phyloP scores from a whole-genome alignment of 2,329 filamentous ascomycete genomes.

The Didymosphaeria variabile region DNA sequence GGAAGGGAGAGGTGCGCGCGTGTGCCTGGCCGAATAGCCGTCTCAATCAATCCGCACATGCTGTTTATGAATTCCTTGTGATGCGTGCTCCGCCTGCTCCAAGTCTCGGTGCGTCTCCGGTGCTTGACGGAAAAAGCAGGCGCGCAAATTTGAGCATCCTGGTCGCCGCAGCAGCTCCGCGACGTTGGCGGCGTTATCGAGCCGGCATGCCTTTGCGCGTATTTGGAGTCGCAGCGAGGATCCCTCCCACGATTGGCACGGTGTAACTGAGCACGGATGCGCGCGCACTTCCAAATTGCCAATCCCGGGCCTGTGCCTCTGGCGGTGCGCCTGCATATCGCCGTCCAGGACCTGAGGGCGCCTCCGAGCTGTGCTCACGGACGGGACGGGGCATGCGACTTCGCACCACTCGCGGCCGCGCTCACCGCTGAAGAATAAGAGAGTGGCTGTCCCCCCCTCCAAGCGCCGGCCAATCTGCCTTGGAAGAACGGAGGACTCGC shows the following conservation, averaged over 20 bases:
- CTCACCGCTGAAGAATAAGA: slow-evolving; percentile 43
- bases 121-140: slow-evolving; percentile 22
- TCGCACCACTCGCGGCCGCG: slow-evolving; percentile 21
- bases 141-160: slow-evolving; percentile 17
- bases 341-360: slow-evolving; percentile 33
- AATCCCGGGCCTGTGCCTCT: slow-evolving; percentile 25
- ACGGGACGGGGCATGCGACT: slow-evolving; percentile 28
- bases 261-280: slow-evolving; percentile 33
- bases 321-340: slow-evolving; percentile 32
- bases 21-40: slow-evolving; percentile 23
- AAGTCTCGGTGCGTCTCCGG: slow-evolving; percentile 18
- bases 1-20: slow-evolving; percentile 34
- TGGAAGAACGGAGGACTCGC: slow-evolving; percentile 38
- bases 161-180: slow-evolving; percentile 13
- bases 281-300: slow-evolving; percentile 33
- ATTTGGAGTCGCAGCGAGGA: slow-evolving; percentile 32
- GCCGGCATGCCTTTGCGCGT: slow-evolving; percentile 28
- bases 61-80: slow-evolving; percentile 28
- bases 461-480: slow-evolving; percentile 44
- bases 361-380: slow-evolving; percentile 24
- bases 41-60: slow-evolving; percentile 39
- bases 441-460: slow-evolving; percentile 42
- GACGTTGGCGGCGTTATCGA: slow-evolving; percentile 33
- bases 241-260: slow-evolving; percentile 40
- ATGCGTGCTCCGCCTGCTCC: slow-evolving; percentile 23